phyloP scores from a whole-genome alignment of 169 alveolate species.

The Eimeria praecox region DNA sequence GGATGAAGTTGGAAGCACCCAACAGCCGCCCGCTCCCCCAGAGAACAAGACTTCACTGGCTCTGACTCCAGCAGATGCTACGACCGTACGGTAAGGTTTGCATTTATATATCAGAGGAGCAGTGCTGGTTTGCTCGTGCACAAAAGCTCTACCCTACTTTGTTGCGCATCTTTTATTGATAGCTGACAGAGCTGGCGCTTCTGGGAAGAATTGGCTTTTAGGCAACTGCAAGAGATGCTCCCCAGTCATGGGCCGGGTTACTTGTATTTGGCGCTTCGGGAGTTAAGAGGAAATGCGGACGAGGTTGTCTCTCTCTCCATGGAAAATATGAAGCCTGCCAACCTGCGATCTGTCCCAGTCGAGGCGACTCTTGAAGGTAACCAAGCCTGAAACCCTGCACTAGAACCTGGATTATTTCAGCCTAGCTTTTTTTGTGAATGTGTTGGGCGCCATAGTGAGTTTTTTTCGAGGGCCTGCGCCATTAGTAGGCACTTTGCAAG shows the following conservation, averaged over 20 bases:
- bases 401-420: neutral
- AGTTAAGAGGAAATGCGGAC: slow-evolving; percentile 53
- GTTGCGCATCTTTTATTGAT: neutral
- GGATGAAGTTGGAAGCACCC: neutral
- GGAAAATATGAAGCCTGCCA: slow-evolving; percentile 60
- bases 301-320: slow-evolving; percentile 57
- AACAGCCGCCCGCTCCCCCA: slow-evolving; percentile 21
- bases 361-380: slow-evolving; percentile 68
- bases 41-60: slow-evolving; percentile 4
- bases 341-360: slow-evolving; percentile 41
- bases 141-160: neutral
- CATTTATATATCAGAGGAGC: neutral
- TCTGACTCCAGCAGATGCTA: slow-evolving; percentile 32
- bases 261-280: slow-evolving; percentile 65
- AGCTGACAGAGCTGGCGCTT: neutral
- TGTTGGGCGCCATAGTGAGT: neutral
- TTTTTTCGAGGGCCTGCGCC: neutral
- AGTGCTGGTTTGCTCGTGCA: neutral
- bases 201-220: neutral
- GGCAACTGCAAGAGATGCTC: slow-evolving; percentile 75
- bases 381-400: neutral
- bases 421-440: neutral
- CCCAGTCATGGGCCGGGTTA: slow-evolving; percentile 56
- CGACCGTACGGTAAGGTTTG: slow-evolving; percentile 18
- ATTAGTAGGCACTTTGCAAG: neutral